phyloP scores from a whole-genome alignment of 768 basidiomycete species.

The Phaffia australis region DNA sequence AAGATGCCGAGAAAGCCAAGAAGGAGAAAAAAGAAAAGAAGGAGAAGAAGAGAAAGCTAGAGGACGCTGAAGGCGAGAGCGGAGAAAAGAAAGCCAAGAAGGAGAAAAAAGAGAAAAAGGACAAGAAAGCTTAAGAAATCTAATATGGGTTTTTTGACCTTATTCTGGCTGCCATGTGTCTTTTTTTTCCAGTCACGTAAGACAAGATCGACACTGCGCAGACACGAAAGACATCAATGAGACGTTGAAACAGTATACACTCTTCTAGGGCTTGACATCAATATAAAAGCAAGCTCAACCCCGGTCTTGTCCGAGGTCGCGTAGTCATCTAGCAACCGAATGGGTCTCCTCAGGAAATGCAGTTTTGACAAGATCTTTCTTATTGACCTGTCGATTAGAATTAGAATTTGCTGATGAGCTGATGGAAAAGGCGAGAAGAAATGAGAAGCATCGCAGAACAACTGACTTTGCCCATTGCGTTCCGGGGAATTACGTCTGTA shows the following conservation, averaged over 20 bases:
- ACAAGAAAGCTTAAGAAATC: too few relatives aligned
- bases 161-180: background rate
- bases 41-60: background rate
- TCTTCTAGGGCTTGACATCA: too few relatives aligned
- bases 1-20: background rate
- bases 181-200: background rate
- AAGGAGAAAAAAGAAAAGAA: background rate
- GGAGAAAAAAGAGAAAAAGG: background rate
- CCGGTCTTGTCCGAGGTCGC: background rate
- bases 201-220: background rate
- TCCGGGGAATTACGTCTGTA: slow-evolving; percentile 26
- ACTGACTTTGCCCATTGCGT: slow-evolving; percentile 29
- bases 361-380: slow-evolving; percentile 24
- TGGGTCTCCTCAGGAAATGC: slow-evolving; percentile 12
- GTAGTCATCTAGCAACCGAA: too few relatives aligned
- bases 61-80: background rate
- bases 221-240: background rate
- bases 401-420: background rate
- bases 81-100: background rate
- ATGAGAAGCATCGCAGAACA: background rate
- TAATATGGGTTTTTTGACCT: too few relatives aligned
- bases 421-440: background rate
- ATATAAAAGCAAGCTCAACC: background rate
- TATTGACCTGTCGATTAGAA: slow-evolving; percentile 12
- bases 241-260: too few relatives aligned